Conservation (phyloP, 2,329 filamentous ascomycete genomes). For the Diplodia corticola region DNA sequence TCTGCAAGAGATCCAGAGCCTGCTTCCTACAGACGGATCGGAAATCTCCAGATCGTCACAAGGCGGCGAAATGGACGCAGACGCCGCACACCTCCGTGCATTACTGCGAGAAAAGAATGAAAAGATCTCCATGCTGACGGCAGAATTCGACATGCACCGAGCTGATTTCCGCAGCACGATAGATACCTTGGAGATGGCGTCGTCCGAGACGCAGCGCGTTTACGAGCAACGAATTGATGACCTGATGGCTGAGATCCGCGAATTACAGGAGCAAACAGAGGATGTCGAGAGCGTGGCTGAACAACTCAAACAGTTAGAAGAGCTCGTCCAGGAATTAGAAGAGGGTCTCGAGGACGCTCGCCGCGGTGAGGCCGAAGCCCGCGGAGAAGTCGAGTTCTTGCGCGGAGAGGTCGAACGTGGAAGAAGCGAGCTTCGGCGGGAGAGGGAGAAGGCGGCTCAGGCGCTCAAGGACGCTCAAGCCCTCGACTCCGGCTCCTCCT, state of each 20-base stretch:
- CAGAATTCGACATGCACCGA: slow-evolving; percentile 91
- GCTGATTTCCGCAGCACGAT: slow-evolving; percentile 97
- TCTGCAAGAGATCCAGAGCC: slow-evolving; percentile 73
- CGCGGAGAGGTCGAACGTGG: slow-evolving; percentile 92
- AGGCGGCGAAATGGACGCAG: slow-evolving; percentile 57
- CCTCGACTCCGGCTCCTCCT: slow-evolving; percentile 37
- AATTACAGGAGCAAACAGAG: slow-evolving; percentile 77
- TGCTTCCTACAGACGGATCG: slow-evolving; percentile 61
- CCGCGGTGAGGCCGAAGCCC: slow-evolving; percentile 89
- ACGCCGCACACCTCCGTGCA: slow-evolving; percentile 74
- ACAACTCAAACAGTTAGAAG: slow-evolving; percentile 92
- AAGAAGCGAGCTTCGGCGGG: slow-evolving; percentile 80
- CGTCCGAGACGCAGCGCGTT: slow-evolving; percentile 90
- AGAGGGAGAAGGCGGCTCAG: slow-evolving; percentile 77
- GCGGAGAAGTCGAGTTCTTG: slow-evolving; percentile 93
- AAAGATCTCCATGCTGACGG: slow-evolving; percentile 87
- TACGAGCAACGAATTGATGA: slow-evolving; percentile 93
- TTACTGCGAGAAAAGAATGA: slow-evolving; percentile 93
- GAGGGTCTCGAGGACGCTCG: slow-evolving; percentile 94
- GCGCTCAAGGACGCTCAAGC: slow-evolving; percentile 56
- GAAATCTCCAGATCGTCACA: slow-evolving; percentile 48
- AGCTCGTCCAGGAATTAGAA: slow-evolving; percentile 93
- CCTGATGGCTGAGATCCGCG: slow-evolving; percentile 77
- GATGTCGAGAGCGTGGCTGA: slow-evolving; percentile 89
- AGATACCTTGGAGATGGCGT: slow-evolving; percentile 92